Base-by-base conservation (phyloP, 2,329 filamentous ascomycete genomes). In the Mollisiaceae sp. region DNA sequence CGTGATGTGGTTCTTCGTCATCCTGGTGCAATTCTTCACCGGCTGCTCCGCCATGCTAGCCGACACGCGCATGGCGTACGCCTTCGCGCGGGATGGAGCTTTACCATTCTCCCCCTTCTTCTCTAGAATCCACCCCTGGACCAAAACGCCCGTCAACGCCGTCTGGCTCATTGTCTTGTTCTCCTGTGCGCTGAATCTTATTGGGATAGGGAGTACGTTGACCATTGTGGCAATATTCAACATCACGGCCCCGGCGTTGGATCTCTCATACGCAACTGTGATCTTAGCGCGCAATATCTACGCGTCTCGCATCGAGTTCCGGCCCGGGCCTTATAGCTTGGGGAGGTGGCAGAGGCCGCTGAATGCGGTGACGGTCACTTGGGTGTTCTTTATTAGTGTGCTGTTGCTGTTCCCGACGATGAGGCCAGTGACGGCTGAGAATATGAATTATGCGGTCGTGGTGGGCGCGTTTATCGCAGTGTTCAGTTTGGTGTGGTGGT, bases 11-110 rank as follows among this genome's bases (percentile, higher is more conserved):
- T 83, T 82, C 63, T 86, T 86, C 65, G 83, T 86, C 20, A 85
- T 89, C 65, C 79, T 89, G 0, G 85, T 89, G 2, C 87, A 89
- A 66, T 86, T 87, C 74, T 89, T 89, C 77, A 89, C 87, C 8
- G 86, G 86, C 22, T 86, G 85, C 62, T 85, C 85, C 20, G 87
- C 87, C 4, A 86, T 89, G 85, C 75, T 89, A 55, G 86, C 87
- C 41, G 86, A 89, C 74, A 87, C 85, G 24, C 79, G 85, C 67
- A 87, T 88, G 84, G 84, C 84, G 1, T 88, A 85, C 74, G 86
- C 86, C 2, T 88, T 88, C 75, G 79, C 86, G 20, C 80, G 86
- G 41, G 86, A 89, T 68, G 81, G 84, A 22, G 86, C 83, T 0
- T 80, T 89, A n/a, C 86, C 86, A 1, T 87, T 87, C 67, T 88